Evolutionary conservation across 164 flowering plant genomes (phyloP).

Genomic region (Vitis cinerea): DNA sequence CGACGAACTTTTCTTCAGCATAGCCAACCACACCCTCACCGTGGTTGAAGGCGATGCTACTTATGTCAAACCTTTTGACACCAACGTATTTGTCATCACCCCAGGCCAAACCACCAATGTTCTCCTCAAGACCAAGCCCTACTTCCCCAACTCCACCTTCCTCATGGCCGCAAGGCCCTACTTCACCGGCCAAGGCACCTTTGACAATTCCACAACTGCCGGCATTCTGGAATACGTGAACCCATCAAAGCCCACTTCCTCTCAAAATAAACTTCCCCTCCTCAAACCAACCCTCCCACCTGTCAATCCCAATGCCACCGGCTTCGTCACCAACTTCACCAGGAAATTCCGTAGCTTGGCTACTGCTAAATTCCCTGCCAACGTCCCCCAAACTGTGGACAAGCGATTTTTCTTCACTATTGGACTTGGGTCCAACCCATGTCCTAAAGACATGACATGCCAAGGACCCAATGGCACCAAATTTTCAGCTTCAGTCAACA

Average conservation of each 20-base stretch:
- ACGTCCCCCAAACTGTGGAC: constrained; percentile 33
- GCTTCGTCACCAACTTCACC: constrained; percentile 19
- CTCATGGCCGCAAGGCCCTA: constrained; percentile 56
- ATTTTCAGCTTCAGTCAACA: constrained; percentile 48
- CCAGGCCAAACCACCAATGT: constrained; percentile 70
- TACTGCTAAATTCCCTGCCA: constrained; percentile 27
- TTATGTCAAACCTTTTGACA: constrained; percentile 50
- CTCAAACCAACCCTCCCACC: constrained; percentile 28
- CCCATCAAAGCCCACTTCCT: background rate
- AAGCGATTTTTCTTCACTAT: constrained; percentile 32
- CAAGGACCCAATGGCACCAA: constrained; percentile 53
- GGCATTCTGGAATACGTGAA: constrained; percentile 39
- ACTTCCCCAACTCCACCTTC: constrained; percentile 42
- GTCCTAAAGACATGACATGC: constrained; percentile 35
- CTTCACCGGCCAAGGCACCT: constrained; percentile 36
- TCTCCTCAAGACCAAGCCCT: constrained; percentile 45
- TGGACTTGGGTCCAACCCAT: constrained; percentile 30
- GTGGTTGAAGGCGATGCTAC: constrained; percentile 58
- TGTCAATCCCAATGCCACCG: constrained; percentile 28
- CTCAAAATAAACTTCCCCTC: constrained; percentile 4
- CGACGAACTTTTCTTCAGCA: constrained; percentile 62
- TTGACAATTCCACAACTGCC: constrained; percentile 51
- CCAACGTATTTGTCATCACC: constrained; percentile 34
- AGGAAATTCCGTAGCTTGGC: constrained; percentile 29
- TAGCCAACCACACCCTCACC: constrained; percentile 55